These are phyloP conservation scores for Spathaspora passalidarum DNA, from an alignment of 805 yeast species.

Conservation along the genomic window DNA sequence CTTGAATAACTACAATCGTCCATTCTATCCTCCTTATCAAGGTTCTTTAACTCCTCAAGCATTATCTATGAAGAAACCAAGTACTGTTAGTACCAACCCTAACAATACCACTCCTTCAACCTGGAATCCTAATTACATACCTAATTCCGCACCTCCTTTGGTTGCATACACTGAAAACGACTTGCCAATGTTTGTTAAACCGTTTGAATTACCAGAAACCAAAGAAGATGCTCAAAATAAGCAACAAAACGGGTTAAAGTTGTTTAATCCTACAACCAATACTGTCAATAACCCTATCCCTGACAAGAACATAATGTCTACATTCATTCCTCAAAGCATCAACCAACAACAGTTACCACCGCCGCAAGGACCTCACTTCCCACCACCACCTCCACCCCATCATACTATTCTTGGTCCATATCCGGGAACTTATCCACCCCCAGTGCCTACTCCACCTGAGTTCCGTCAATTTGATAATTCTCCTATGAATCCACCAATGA, in stretches of 20 bases:
- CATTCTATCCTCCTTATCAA: slow-evolving; percentile 12
- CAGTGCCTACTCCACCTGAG: slow-evolving; percentile 5
- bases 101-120: slow-evolving; percentile 31
- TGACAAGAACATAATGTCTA: not conserved
- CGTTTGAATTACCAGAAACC: slow-evolving; percentile 18
- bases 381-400: slow-evolving; percentile 20
- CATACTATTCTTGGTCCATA: slow-evolving; percentile 3
- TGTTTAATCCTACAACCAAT: not conserved
- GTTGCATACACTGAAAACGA: slow-evolving; percentile 12
- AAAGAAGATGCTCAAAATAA: slow-evolving; percentile 7
- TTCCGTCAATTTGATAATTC: slow-evolving; percentile 1
- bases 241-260: slow-evolving; percentile 3
- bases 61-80: not conserved
- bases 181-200: slow-evolving; percentile 8
- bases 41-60: slow-evolving; percentile 26
- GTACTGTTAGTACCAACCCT: slow-evolving; percentile 1
- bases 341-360: slow-evolving; percentile 17
- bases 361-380: slow-evolving; percentile 1
- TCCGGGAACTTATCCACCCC: slow-evolving; percentile 1
- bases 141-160: slow-evolving; percentile 36
- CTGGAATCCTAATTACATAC: slow-evolving; percentile 31
- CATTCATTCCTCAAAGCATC: not conserved
- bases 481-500: not conserved
- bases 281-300: not conserved
- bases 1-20: not conserved